Conservation (phyloP, 306 rosid species). For the Astragalus membranaceus region DNA sequence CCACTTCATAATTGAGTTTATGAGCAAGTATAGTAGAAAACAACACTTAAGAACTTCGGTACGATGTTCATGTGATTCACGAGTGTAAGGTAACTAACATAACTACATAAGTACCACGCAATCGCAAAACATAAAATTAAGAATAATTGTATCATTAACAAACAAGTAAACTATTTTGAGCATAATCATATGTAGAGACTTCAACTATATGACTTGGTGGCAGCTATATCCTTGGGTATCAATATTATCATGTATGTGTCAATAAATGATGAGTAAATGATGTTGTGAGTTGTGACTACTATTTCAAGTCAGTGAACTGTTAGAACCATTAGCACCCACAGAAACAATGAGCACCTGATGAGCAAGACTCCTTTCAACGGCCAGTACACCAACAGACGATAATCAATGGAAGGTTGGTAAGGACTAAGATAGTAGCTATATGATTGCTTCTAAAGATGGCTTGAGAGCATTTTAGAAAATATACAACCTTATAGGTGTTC, state of each 20-base stretch:
- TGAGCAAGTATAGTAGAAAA: constrained; percentile 9
- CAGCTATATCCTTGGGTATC: background rate
- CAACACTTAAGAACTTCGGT: background rate
- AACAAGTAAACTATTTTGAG: background rate
- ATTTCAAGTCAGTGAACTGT: too few relatives aligned
- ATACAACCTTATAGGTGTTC: background rate
- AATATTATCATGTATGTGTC: background rate
- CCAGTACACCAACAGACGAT: too few relatives aligned
- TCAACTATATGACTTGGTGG: background rate
- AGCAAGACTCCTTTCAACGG: too few relatives aligned
- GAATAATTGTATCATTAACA: background rate
- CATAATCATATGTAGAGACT: background rate
- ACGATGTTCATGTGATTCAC: background rate
- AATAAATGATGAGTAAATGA: too few relatives aligned
- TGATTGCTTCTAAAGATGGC: background rate
- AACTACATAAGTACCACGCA: background rate
- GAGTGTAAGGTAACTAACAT: background rate
- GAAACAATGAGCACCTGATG: too few relatives aligned
- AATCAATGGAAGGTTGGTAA: background rate
- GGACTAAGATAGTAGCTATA: background rate
- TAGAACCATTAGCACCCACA: too few relatives aligned
- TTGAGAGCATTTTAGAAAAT: background rate
- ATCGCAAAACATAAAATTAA: background rate
- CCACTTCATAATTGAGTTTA: background rate
- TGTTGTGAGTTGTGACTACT: too few relatives aligned